Base-by-base conservation (phyloP, 2,329 filamentous ascomycete genomes). In the Alternaria alternata region DNA sequence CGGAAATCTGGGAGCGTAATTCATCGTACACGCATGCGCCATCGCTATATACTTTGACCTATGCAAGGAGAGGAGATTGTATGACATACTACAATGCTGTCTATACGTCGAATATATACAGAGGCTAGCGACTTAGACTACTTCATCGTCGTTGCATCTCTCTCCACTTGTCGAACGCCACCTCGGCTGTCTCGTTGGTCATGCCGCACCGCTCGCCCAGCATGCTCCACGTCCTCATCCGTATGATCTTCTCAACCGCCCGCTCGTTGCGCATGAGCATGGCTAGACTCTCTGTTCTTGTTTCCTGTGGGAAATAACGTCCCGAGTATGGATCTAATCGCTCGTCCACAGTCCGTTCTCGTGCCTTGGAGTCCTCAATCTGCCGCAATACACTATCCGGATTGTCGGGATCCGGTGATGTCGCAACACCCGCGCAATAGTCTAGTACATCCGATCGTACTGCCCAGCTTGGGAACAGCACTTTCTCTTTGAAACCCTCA, bases 391-490 rank as follows among this genome's bases (percentile, higher is more conserved):
- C 81, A 26, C 88, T 84, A 57, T 94, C 91, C 1, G 94, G 94
- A 69, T 97, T 94, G 61, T 94, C 87, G 0, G 93, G 93, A 71
- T 98, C 93, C 0, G 93, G 91, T 61, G 89, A 91, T 11, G 92
- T 93, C 3, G 94, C 94, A 0, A 99, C 93, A 36, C 90, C 86
- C 2, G 92, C 89, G 80, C 95, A 99, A 79, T 97, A 99, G 68
- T 89, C 91, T 55, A 98, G 82, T 1, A 97, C 90, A 73, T 96
- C 90, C 16, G 90, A 89, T 38, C 95, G 87, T 4, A 87, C 85
- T 70, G 94, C 89, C 95, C 95, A 99, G 26, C 91, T 91, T 0
- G 93, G 92, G 69, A 97, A 97, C 3, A 99, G 81, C 1, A 96
- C 88, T 24, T 87, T 83, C 12, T 92, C 83, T 67, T 92, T 92